Evolutionary conservation across 1,284 basidiomycete genomes (phyloP), one percentile per base, ranked within the genome.

Genomic region (Puccinia coronata): DNA sequence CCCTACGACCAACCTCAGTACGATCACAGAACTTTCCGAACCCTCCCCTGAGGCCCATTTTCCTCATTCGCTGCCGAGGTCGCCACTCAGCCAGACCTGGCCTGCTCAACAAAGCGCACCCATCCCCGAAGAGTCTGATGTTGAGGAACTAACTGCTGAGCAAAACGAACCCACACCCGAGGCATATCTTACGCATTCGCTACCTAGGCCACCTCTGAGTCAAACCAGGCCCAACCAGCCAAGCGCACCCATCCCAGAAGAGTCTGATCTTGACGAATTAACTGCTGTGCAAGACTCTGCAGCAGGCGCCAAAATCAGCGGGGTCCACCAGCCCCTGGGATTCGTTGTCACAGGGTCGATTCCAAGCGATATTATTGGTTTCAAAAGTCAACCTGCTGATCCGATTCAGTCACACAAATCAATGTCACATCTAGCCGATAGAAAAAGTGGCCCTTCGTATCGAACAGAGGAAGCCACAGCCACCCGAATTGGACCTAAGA

Each of bases 11-110:
- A 34, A 63, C 8, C 61, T 63, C 20, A 63, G 61, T 41, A 63
- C 61, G 20, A 63, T 63, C 61, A 63, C 61, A 6, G 61, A 63
- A 16, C 61, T 63, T 23, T 63, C 61, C 9, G 61, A 63, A 36
- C 41, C 61, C 14, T 36, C 16, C 6, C 36, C 61, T 6, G 61
- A 63, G 23, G 36, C 36, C n/a, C 61, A 41, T 63, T 31, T n/a
- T 23, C 41, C 61, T 18, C 61, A 31, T 41, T 34, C 28, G 59
- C 12, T 20, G 25, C 59, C 31, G 16, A 61, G 28, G 4, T 63
- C 61, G 18, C 61, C 61, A 18, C 61, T 63, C 18, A 36, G 36
- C 18, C 61, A 39, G 36, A 34, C 36, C 61, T 39, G 34, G 61
- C 31, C 61, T 63, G 23, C 61, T 63, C 36, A 11, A 63, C 23